phyloP scores from a whole-genome alignment of 1,139 yeast species.

The Lizanozyma gosingica region DNA sequence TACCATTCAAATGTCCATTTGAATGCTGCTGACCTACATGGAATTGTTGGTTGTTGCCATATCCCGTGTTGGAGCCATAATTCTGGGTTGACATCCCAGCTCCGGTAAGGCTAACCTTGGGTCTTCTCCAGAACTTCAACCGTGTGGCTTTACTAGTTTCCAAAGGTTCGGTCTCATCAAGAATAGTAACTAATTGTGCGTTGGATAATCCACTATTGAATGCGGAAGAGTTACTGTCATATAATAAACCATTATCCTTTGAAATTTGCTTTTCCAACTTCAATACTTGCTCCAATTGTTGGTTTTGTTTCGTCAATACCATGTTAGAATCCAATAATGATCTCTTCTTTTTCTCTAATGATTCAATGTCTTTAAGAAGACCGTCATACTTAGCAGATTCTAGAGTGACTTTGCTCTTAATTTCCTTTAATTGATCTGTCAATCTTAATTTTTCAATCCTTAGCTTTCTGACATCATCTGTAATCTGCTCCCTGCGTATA shows the following conservation, averaged over 20 bases:
- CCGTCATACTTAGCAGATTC: slow-evolving; percentile 19
- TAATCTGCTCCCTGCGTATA: slow-evolving; percentile 17
- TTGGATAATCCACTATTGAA: slow-evolving; percentile 5
- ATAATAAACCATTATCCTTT: slow-evolving; percentile 1
- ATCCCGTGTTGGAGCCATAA: slow-evolving; percentile 1
- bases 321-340: slow-evolving; percentile 18
- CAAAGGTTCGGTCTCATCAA: slow-evolving; percentile 16
- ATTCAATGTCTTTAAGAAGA: slow-evolving; percentile 14
- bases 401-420: slow-evolving; percentile 16
- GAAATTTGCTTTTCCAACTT: not conserved
- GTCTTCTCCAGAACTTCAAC: slow-evolving; percentile 48
- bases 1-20: slow-evolving; percentile 1
- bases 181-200: slow-evolving; percentile 6
- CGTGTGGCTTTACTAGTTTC: slow-evolving; percentile 39
- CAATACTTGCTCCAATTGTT: slow-evolving; percentile 10
- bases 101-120: slow-evolving; percentile 19
- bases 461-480: slow-evolving; percentile 22
- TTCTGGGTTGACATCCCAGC: not conserved
- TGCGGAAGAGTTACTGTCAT: slow-evolving; percentile 5
- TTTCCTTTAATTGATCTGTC: slow-evolving; percentile 17
- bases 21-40: not conserved
- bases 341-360: slow-evolving; percentile 18
- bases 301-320: slow-evolving; percentile 18
- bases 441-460: slow-evolving; percentile 20
- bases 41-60: not conserved